phyloP scores from a whole-genome alignment of 2,329 filamentous ascomycete genomes.

The Rugonectria rugulosa region DNA sequence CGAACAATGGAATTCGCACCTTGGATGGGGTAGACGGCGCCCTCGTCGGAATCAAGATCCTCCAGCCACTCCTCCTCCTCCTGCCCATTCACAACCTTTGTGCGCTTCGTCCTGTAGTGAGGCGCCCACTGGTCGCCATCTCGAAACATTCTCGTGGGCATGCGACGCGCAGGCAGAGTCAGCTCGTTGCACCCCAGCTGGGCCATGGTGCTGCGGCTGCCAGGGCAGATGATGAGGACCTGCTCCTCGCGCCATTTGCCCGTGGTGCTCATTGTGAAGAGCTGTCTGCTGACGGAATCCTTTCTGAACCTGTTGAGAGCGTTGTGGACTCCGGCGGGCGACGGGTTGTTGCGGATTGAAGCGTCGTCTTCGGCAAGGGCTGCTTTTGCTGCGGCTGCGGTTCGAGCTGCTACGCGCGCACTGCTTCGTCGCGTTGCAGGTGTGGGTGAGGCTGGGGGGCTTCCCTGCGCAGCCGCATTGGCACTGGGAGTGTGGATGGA shows the following conservation, averaged over 20 bases:
- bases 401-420: neutral
- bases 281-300: constrained; percentile 16
- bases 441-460: neutral
- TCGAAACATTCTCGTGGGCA: constrained; percentile 94
- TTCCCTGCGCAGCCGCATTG: neutral
- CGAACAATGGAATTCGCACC: constrained; percentile 47
- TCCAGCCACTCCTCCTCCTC: constrained; percentile 81
- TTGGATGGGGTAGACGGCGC: constrained; percentile 85
- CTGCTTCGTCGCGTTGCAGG: neutral
- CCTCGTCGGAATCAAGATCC: constrained; percentile 86
- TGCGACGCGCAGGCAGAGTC: constrained; percentile 84
- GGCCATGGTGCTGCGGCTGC: constrained; percentile 88
- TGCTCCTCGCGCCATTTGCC: constrained; percentile 71
- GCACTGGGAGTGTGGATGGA: neutral
- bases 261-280: constrained; percentile 57
- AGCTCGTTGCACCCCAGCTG: constrained; percentile 91
- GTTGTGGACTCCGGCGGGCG: neutral
- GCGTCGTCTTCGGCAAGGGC: neutral
- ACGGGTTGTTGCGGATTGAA: constrained; percentile 6
- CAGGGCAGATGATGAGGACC: constrained; percentile 77
- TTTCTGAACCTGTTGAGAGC: neutral
- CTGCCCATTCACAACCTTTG: constrained; percentile 57
- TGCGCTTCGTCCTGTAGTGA: constrained; percentile 76
- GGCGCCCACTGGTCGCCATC: constrained; percentile 81
- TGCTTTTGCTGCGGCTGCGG: neutral